phyloP scores from a whole-genome alignment of 106 monocot species.

The Allium fistulosum region DNA sequence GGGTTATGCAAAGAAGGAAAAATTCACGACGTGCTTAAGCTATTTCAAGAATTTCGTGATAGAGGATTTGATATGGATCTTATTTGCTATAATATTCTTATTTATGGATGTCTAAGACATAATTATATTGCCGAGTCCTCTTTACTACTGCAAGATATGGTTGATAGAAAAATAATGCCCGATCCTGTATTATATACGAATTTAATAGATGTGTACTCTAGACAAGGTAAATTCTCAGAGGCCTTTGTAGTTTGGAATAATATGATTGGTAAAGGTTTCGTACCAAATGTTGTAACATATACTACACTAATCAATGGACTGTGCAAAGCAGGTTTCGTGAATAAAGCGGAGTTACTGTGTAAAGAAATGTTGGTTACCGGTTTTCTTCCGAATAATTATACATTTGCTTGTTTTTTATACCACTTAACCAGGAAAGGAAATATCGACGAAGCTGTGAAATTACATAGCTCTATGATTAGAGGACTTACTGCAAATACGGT shows the following conservation, averaged over 20 bases:
- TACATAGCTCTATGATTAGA: conserved; percentile 55
- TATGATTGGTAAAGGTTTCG: conserved; percentile 42
- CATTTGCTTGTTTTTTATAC: conserved; percentile 71
- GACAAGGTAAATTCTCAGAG: conserved; percentile 33
- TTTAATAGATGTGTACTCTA: conserved; percentile 51
- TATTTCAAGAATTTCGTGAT: conserved; percentile 45
- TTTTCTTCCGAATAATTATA: conserved; percentile 53
- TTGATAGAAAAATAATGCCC: conserved; percentile 38
- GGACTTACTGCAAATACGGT: conserved; percentile 36
- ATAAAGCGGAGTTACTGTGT: conserved; percentile 50
- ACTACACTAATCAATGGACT: conserved; percentile 59
- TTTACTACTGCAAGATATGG: conserved; percentile 50
- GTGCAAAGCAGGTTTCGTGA: conserved; percentile 56
- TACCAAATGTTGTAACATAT: conserved; percentile 61
- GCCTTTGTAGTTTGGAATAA: conserved; percentile 49
- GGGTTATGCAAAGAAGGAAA: conserved; percentile 73
- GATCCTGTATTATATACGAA: conserved; percentile 65
- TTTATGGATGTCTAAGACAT: conserved; percentile 41
- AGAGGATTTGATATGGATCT: conserved; percentile 69
- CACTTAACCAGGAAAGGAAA: conserved; percentile 45
- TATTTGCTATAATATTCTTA: conserved; percentile 64
- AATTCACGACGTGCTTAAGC: conserved; percentile 43
- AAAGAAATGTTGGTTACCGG: conserved; percentile 65
- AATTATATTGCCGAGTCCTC: conserved; percentile 17
- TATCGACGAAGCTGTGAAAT: conserved; percentile 41